A percentile compares a stretch with the other conserved stretches of the same genome.
Evolutionary conservation across 2,329 filamentous ascomycete genomes (phyloP).

Genomic region (Hypoxylon sp.): DNA sequence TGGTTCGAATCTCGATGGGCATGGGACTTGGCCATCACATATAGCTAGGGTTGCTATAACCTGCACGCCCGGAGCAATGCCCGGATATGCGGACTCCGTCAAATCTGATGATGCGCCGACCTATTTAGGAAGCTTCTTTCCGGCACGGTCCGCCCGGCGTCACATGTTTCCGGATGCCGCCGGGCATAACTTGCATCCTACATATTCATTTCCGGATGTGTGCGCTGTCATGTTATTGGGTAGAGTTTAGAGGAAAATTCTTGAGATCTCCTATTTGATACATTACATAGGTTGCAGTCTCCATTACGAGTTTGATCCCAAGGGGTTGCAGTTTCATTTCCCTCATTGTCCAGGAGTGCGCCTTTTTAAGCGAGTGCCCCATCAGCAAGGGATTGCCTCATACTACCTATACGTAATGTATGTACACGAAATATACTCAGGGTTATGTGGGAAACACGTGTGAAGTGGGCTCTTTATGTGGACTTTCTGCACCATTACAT

Average conservation of each 20-base stretch:
- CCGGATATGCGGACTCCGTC: slow-evolving; percentile 4
- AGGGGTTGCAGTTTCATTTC: neutral
- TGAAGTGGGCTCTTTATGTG: neutral
- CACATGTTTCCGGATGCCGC: neutral
- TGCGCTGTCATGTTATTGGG: neutral
- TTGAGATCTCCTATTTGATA: neutral
- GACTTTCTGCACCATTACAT: slow-evolving; percentile 27
- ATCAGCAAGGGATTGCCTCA: neutral
- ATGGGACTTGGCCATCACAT: neutral
- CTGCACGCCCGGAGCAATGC: neutral
- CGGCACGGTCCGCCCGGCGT: slow-evolving; percentile 13
- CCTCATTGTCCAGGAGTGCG: neutral
- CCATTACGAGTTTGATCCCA: neutral
- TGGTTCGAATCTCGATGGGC: too few species aligned
- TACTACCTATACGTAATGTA: too few species aligned
- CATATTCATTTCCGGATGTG: slow-evolving; percentile 12
- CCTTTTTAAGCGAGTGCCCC: neutral
- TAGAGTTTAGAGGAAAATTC: neutral
- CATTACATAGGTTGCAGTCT: neutral
- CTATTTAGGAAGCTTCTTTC: slow-evolving; percentile 2
- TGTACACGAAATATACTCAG: too few species aligned
- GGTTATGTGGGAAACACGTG: slow-evolving; percentile 15
- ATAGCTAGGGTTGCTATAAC: neutral
- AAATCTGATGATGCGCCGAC: neutral
- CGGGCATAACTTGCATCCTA: slow-evolving; percentile 10